A percentile compares a stretch with the other conserved stretches of the same genome.
These are phyloP conservation scores for Trichoderma koningii DNA, from an alignment of 2,329 filamentous ascomycete genomes.

Conservation along the genomic window DNA sequence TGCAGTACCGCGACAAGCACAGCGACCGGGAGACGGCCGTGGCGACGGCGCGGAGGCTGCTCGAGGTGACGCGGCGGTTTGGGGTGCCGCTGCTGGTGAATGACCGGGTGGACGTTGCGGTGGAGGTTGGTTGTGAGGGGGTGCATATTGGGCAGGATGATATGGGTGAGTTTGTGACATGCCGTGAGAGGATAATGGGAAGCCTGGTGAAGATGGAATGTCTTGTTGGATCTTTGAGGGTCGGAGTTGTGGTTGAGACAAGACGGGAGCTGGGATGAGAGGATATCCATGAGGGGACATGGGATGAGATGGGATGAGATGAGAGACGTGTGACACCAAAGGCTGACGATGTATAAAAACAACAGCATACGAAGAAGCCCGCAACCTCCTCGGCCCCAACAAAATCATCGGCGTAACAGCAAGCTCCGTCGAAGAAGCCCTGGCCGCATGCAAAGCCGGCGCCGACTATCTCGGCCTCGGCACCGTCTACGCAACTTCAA, in stretches of 20 bases:
- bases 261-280: too few species aligned
- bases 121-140: conserved; percentile 83
- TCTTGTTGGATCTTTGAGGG: not conserved
- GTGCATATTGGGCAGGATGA: conserved; percentile 97
- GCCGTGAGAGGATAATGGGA: too few species aligned
- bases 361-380: conserved; percentile 52
- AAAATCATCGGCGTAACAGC: conserved; percentile 89
- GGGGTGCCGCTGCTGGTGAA: conserved; percentile 86
- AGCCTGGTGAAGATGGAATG: too few species aligned
- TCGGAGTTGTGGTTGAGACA: not conserved
- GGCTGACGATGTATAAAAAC: not conserved
- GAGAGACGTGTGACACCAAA: not conserved
- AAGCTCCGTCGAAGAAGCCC: conserved; percentile 72
- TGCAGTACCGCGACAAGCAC: conserved; percentile 90
- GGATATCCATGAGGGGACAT: too few species aligned
- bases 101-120: conserved; percentile 85
- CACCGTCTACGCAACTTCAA: conserved; percentile 82
- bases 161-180: conserved; percentile 59
- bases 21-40: conserved; percentile 73
- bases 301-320: too few species aligned
- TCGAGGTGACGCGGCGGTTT: conserved; percentile 66
- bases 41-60: conserved; percentile 68
- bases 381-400: conserved; percentile 69
- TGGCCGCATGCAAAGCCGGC: conserved; percentile 70
- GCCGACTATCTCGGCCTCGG: conserved; percentile 91